Percentiles rank a stretch among this genome's conserved stretches.
Evolutionary conservation across 2,329 filamentous ascomycete genomes (phyloP).

Genomic region (Colletotrichum magnum): DNA sequence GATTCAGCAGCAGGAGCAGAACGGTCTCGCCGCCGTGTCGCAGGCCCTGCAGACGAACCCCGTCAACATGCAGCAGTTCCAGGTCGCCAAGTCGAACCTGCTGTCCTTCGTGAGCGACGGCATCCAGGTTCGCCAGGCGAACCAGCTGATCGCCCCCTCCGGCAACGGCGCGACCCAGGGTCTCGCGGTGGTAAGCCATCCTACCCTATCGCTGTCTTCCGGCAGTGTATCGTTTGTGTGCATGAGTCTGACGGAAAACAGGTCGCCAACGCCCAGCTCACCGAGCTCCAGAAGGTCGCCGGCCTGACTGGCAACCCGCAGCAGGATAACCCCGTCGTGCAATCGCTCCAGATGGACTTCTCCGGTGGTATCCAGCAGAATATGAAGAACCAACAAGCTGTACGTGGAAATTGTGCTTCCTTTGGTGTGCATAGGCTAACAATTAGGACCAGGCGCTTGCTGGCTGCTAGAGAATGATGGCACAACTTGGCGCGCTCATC

Average conservation of each 20-base stretch:
- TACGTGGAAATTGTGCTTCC: not conserved
- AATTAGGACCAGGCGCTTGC: not conserved
- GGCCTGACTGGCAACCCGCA: slow-evolving; percentile 35
- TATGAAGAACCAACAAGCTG: slow-evolving; percentile 38
- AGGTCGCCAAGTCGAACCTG: slow-evolving; percentile 40
- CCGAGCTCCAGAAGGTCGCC: slow-evolving; percentile 35
- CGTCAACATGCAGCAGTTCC: slow-evolving; percentile 36
- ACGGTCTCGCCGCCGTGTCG: slow-evolving; percentile 26
- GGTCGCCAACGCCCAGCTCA: slow-evolving; percentile 38
- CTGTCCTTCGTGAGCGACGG: slow-evolving; percentile 39
- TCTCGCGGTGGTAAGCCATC: slow-evolving; percentile 29
- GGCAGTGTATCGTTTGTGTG: not conserved
- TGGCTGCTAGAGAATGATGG: slow-evolving; percentile 21
- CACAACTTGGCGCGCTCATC: not conserved
- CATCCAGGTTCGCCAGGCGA: slow-evolving; percentile 37
- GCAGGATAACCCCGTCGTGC: slow-evolving; percentile 25
- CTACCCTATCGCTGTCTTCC: not conserved
- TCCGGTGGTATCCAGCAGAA: slow-evolving; percentile 40
- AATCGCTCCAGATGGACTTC: slow-evolving; percentile 37
- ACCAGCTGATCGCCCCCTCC: slow-evolving; percentile 37
- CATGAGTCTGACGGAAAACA: not conserved
- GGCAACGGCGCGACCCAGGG: slow-evolving; percentile 32
- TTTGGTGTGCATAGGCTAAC: not conserved
- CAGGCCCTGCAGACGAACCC: slow-evolving; percentile 35
- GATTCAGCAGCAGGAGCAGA: slow-evolving; percentile 38